Base-by-base conservation (phyloP, 306 rosid species). In the Gleditsia sinensis region DNA sequence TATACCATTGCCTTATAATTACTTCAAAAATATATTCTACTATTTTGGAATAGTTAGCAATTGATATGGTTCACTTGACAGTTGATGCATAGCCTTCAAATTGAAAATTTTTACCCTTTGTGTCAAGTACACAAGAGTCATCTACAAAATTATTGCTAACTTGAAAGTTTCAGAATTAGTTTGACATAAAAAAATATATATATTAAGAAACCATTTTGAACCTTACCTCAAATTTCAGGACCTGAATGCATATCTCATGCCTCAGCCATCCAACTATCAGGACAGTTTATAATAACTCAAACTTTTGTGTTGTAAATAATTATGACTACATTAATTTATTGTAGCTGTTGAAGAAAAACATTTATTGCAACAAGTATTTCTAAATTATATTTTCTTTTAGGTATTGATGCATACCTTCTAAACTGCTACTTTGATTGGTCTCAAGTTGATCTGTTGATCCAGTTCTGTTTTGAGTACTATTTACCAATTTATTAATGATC, bases 401-500 rank as follows among this genome's bases (percentile, higher is more conserved):
- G 51, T 7, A 45, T 16, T 45, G 8, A 45, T 14, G 19, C 20
- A 45, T 45, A 45, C 51, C 8, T 45, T 4, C 45, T 16, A 16
- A 45, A 53, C 58, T 20, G 58, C 58, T 53, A 21, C 14, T 7
- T 48, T 45, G 30, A 34, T 55, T 45, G 42, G n/a, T 80, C 64
- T 57, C 64, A 61, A 62, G 24, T 24, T 75, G 24, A 54, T 58
- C 23, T 62, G 73, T 53, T 42, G 27, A 42, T 80, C 43, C 68
- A 40, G 46, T 42, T 50, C 32, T 80, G 32, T 53, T 23, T 5
- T 75, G 3, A 46, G 66, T 25, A 64, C 45, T 34, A 63, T 51
- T 69, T 69, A 21, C 63, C 48, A 36, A 46, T 27, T 55, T 56
- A 4, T 55, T 56, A 42, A 42, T 40, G 9, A 42, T 33, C 10